Evolutionary conservation across 805 yeast species (phyloP).

Genomic region (Kodamaea nitidulidarum): DNA sequence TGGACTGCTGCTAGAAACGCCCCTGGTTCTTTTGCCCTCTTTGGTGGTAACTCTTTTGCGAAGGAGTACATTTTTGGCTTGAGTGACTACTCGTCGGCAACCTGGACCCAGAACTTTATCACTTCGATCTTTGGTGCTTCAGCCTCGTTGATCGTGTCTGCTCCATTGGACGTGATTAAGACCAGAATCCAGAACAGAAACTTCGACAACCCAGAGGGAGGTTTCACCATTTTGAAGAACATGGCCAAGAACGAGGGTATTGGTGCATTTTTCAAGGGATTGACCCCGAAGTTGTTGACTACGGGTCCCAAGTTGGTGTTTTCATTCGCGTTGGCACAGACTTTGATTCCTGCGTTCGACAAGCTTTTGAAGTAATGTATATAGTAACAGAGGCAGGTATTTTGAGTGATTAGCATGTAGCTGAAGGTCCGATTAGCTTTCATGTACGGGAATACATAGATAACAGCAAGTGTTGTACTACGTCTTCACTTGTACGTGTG

Average conservation of each 20-base stretch:
- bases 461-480: too few relatives aligned
- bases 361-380: slow-evolving; percentile 43
- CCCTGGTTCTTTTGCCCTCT: slow-evolving; percentile 95
- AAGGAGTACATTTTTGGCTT: slow-evolving; percentile 91
- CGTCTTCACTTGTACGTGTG: too few relatives aligned
- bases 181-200: slow-evolving; percentile 96
- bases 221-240: slow-evolving; percentile 86
- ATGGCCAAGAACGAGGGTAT: slow-evolving; percentile 90
- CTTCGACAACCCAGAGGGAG: slow-evolving; percentile 93
- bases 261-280: slow-evolving; percentile 89
- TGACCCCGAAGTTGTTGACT: slow-evolving; percentile 92
- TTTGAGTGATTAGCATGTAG: too few relatives aligned
- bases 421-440: too few relatives aligned
- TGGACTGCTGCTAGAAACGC: slow-evolving; percentile 99
- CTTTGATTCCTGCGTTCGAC: slow-evolving; percentile 95
- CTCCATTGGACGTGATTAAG: slow-evolving; percentile 97
- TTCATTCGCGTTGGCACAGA: slow-evolving; percentile 96
- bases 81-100: slow-evolving; percentile 81
- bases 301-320: slow-evolving; percentile 98
- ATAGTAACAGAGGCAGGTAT: slow-evolving; percentile 2
- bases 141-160: slow-evolving; percentile 92
- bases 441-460: too few relatives aligned
- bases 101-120: slow-evolving; percentile 92
- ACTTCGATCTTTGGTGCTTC: slow-evolving; percentile 96
- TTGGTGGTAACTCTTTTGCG: slow-evolving; percentile 98